Conservation (phyloP, 1,139 yeast species). For the Geotrichum macrosporum region DNA sequence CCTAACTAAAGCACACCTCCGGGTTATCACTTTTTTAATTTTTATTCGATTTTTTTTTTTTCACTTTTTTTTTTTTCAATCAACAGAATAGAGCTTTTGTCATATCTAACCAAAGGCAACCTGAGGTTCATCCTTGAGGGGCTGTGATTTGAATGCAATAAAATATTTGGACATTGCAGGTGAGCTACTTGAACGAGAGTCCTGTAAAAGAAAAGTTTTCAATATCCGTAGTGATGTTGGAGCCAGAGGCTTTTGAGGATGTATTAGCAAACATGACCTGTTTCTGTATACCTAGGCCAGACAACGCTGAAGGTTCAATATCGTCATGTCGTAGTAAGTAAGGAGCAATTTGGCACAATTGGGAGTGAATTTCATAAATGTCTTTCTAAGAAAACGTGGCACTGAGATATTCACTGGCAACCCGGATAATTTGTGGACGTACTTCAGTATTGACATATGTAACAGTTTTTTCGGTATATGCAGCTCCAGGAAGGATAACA, state of each 20-base stretch:
- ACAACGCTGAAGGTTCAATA: slow-evolving; percentile 60
- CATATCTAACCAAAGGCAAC: slow-evolving; percentile 25
- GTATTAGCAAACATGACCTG: slow-evolving; percentile 40
- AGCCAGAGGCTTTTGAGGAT: slow-evolving; percentile 45
- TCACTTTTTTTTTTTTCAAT: no score
- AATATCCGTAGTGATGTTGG: slow-evolving; percentile 57
- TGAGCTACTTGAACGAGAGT: slow-evolving; percentile 80
- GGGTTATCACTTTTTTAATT: no score
- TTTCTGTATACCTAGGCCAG: slow-evolving; percentile 55
- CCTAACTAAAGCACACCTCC: no score
- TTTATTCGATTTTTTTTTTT: no score
- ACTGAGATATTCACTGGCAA: slow-evolving; percentile 72
- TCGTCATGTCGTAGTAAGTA: slow-evolving; percentile 73
- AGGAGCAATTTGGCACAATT: slow-evolving; percentile 78
- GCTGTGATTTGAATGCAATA: slow-evolving; percentile 34
- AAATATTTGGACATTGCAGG: slow-evolving; percentile 85
- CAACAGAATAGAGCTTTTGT: no score
- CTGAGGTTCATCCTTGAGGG: slow-evolving; percentile 16
- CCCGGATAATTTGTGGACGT: slow-evolving; percentile 76
- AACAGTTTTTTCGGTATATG: slow-evolving; percentile 83
- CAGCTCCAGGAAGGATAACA: slow-evolving; percentile 81
- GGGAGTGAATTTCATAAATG: slow-evolving; percentile 59
- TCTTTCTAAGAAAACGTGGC: slow-evolving; percentile 76
- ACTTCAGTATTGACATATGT: slow-evolving; percentile 93
- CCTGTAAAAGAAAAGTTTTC: slow-evolving; percentile 84